Evolutionary conservation across 352 stramenopile genomes (phyloP).

Genomic region (Globisporangium apiculatum): DNA sequence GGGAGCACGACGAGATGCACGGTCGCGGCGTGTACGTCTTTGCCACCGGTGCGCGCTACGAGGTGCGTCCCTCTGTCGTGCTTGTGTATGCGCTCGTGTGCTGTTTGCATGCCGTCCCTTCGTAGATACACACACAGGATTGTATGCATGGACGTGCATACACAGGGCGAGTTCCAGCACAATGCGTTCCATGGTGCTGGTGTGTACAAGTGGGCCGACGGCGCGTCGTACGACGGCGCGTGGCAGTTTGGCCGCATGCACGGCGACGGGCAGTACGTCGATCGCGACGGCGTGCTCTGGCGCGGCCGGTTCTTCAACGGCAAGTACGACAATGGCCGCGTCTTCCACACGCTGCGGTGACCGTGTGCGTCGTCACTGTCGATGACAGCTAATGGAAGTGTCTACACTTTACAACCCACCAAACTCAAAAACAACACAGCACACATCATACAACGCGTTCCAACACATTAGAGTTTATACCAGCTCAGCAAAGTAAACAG

Average conservation of each 20-base stretch:
- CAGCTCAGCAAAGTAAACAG: no score
- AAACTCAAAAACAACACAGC: background rate
- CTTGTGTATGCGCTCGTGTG: background rate
- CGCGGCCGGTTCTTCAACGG: conserved; percentile 66
- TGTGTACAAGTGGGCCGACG: conserved; percentile 62
- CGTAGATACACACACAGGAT: no score
- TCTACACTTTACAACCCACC: background rate
- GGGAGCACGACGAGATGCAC: conserved; percentile 65
- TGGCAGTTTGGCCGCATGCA: conserved; percentile 76
- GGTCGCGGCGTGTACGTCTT: conserved; percentile 55
- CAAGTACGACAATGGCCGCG: conserved; percentile 78
- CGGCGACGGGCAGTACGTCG: conserved; percentile 52
- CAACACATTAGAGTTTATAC: background rate
- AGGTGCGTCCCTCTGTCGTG: conserved; percentile 17
- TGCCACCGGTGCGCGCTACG: conserved; percentile 61
- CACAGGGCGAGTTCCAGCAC: conserved; percentile 45
- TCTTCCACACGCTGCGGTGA: conserved; percentile 74
- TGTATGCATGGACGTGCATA: background rate
- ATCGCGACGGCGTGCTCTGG: conserved; percentile 74
- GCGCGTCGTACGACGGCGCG: conserved; percentile 45
- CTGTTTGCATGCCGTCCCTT: no score
- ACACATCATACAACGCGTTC: background rate
- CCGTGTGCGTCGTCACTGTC: background rate
- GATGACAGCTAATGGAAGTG: no score
- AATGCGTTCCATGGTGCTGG: conserved; percentile 62